These are phyloP conservation scores for Favolaschia claudopus DNA, from an alignment of 768 basidiomycete genomes.

Conservation along the genomic window DNA sequence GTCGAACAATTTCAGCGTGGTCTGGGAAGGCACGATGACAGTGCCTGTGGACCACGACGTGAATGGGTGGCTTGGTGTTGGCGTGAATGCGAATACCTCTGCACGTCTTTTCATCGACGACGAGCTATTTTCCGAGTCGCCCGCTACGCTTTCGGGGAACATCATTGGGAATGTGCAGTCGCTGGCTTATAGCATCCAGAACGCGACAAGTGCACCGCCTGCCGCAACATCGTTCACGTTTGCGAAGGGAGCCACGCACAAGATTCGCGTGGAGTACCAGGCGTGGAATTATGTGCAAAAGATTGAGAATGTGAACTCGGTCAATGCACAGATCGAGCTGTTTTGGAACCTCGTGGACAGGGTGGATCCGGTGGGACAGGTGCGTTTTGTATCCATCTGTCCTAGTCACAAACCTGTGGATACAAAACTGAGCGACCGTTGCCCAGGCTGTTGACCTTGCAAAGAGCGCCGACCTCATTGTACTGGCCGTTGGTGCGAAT, in stretches of 20 bases:
- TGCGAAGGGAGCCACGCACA: conserved; percentile 26
- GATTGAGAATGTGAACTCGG: conserved; percentile 31
- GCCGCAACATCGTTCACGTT: conserved; percentile 28
- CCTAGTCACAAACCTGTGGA: neutral
- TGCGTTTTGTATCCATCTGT: neutral
- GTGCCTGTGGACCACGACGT: conserved; percentile 32
- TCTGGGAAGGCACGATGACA: conserved; percentile 33
- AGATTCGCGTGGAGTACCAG: conserved; percentile 30
- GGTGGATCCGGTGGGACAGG: conserved; percentile 25
- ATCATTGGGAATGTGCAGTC: conserved; percentile 33
- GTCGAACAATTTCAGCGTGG: conserved; percentile 35
- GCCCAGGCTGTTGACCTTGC: conserved; percentile 33
- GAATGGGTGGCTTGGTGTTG: conserved; percentile 32
- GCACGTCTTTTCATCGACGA: conserved; percentile 32
- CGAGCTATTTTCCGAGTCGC: conserved; percentile 25
- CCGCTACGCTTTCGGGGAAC: conserved; percentile 23
- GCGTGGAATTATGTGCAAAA: conserved; percentile 33
- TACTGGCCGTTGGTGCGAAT: conserved; percentile 34
- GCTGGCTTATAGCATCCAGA: conserved; percentile 14
- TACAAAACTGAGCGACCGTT: neutral
- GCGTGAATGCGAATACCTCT: conserved; percentile 31
- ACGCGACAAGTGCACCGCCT: conserved; percentile 27
- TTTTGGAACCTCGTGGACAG: conserved; percentile 35
- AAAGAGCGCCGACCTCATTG: conserved; percentile 28
- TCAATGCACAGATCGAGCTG: conserved; percentile 32